These are phyloP conservation scores for Camelina neglecta DNA, from an alignment of 345 rosid genomes.

Conservation along the genomic window DNA sequence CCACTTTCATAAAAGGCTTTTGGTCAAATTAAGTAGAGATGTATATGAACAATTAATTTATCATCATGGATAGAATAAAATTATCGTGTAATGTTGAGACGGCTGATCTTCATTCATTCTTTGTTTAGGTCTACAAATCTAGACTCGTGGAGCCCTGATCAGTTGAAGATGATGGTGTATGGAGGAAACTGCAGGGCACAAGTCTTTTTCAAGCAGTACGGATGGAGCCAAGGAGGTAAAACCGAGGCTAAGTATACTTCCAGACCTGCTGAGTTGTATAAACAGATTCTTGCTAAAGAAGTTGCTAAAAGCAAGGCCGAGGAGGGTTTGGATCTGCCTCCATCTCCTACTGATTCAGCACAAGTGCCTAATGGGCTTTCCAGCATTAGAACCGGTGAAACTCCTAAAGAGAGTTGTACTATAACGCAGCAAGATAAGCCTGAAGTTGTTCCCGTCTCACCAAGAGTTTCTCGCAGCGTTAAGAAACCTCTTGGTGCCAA, in stretches of 20 bases:
- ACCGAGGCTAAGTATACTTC: conserved; percentile 99
- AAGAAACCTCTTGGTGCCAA: conserved; percentile 91
- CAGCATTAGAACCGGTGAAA: conserved; percentile 14
- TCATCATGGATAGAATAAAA: too few relatives aligned
- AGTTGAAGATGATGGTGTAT: conserved; percentile 74
- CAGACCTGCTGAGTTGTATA: conserved; percentile 88
- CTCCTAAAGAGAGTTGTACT: too few relatives aligned
- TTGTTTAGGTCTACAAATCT: conserved; percentile 83
- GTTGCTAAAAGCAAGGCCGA: conserved; percentile 81
- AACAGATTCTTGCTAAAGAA: conserved; percentile 84
- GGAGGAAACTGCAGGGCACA: conserved; percentile 97
- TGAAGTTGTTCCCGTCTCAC: conserved; percentile 51
- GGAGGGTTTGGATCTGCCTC: conserved; percentile 63
- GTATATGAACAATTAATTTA: too few relatives aligned
- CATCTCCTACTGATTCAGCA: conserved; percentile 51
- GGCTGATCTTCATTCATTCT: conserved; percentile 4
- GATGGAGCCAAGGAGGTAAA: conserved; percentile 91
- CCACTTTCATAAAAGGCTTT: too few relatives aligned
- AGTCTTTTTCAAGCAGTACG: conserved; percentile 92
- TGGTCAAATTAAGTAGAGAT: too few relatives aligned
- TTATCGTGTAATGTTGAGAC: not conserved
- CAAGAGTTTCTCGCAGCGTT: conserved; percentile 62
- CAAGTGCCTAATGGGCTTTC: conserved; percentile 65
- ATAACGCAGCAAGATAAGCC: conserved; percentile 48
- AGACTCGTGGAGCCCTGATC: conserved; percentile 94